A percentile compares a stretch with the other conserved stretches of the same genome.
phyloP scores from a whole-genome alignment of 208 protist genomes.

The Porcisia hertigi region DNA sequence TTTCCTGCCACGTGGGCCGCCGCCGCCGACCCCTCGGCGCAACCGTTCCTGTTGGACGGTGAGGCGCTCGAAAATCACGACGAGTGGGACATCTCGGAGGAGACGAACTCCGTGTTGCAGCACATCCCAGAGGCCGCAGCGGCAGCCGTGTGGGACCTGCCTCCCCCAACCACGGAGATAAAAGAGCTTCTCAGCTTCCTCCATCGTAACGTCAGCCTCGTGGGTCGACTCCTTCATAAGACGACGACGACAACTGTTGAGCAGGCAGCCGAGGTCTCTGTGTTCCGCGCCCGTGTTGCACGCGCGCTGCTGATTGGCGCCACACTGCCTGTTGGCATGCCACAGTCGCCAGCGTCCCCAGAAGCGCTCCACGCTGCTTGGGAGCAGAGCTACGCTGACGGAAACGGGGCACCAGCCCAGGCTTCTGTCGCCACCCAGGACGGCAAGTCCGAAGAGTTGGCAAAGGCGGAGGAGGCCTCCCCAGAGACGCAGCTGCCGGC shows the following conservation, averaged over 20 bases:
- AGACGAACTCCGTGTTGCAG: constrained; percentile 8
- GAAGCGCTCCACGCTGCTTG: constrained; percentile 20
- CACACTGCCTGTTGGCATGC: background rate
- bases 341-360: background rate
- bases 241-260: constrained; percentile 31
- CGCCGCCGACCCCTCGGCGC: background rate
- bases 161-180: constrained; percentile 46
- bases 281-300: constrained; percentile 24
- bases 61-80: constrained; percentile 4
- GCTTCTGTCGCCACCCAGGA: background rate
- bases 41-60: constrained; percentile 13
- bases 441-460: background rate
- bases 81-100: background rate
- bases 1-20: constrained; percentile 40
- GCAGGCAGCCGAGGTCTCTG: constrained; percentile 29
- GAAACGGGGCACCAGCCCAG: background rate
- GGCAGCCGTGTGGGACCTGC: constrained; percentile 10
- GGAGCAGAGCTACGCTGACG: constrained; percentile 23
- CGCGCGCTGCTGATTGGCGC: constrained; percentile 29
- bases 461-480: constrained; percentile 27
- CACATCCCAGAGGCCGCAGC: constrained; percentile 9
- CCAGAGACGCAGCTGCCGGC: constrained; percentile 43
- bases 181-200: constrained; percentile 53
- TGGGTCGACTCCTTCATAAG: constrained; percentile 52
- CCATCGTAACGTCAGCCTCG: constrained; percentile 30